Conservation (phyloP, 2,329 filamentous ascomycete species). For the Rugonectria rugulosa region DNA sequence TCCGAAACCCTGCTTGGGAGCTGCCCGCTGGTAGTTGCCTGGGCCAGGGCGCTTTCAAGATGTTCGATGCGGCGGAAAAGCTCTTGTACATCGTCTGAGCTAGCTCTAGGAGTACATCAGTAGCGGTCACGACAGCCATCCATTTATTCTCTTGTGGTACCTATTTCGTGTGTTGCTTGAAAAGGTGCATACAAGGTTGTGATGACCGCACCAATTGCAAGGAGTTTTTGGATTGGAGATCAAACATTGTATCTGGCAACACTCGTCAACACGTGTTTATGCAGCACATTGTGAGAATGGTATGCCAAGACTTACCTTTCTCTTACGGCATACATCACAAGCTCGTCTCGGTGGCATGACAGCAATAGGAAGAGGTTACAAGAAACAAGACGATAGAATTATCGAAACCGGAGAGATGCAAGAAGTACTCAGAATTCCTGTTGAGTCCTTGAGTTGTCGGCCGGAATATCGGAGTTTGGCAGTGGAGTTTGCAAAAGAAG, state of each 20-base stretch:
- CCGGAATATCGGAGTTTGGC: no score
- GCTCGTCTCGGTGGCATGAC: constrained; percentile 9
- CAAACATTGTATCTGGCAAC: constrained; percentile 36
- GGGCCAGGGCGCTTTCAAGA: constrained; percentile 25
- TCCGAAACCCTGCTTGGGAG: background rate
- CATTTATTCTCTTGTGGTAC: constrained; percentile 16
- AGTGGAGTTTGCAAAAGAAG: no score
- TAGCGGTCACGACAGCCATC: background rate
- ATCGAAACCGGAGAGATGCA: no score
- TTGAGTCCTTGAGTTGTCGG: no score
- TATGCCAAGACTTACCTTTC: constrained; percentile 5
- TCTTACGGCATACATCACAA: constrained; percentile 18
- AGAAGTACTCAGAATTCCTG: no score
- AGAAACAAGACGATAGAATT: no score
- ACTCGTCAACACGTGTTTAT: no score
- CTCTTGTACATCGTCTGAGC: constrained; percentile 28
- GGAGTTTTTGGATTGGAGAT: constrained; percentile 24
- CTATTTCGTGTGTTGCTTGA: constrained; percentile 31
- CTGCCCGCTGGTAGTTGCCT: constrained; percentile 15
- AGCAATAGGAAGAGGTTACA: no score
- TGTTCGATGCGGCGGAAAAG: constrained; percentile 29
- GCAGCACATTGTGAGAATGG: constrained; percentile 10
- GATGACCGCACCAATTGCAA: constrained; percentile 35
- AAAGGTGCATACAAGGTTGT: constrained; percentile 32
- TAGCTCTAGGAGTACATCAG: constrained; percentile 8